Conservation (phyloP, 176 grass and related monocot species). For the Puccinellia tenuiflora region DNA sequence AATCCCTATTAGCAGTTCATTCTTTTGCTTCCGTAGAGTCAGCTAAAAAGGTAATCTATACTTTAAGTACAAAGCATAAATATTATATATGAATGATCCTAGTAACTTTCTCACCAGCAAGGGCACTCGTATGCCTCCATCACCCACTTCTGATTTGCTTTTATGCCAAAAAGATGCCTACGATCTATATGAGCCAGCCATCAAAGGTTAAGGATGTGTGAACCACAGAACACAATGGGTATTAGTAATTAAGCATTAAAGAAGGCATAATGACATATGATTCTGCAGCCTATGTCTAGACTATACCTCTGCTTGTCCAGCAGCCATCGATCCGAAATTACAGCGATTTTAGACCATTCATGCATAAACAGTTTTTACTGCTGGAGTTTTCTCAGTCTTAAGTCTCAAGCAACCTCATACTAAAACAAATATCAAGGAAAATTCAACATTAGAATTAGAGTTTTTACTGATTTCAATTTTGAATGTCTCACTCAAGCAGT, state of each 20-base stretch:
- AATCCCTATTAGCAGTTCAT: not conserved
- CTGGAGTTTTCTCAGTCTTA: slow-evolving; percentile 5
- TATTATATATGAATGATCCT: slow-evolving; percentile 7
- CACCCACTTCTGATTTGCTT: slow-evolving; percentile 8
- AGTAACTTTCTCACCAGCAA: not conserved
- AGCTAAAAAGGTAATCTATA: slow-evolving; percentile 12
- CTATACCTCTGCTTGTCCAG: not conserved
- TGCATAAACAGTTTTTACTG: slow-evolving; percentile 5
- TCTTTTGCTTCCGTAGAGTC: slow-evolving; percentile 9
- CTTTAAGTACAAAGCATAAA: slow-evolving; percentile 13
- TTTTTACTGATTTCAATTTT: slow-evolving; percentile 16
- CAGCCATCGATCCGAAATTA: not conserved
- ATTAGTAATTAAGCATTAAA: slow-evolving; percentile 21
- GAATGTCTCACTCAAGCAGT: slow-evolving; percentile 29
- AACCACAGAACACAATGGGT: slow-evolving; percentile 1
- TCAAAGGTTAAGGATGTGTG: slow-evolving; percentile 4
- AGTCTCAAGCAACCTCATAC: not conserved
- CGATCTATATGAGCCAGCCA: not conserved
- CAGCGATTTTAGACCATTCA: not conserved
- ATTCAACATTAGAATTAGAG: not conserved
- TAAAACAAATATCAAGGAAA: not conserved
- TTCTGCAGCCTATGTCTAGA: not conserved
- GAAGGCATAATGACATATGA: not conserved
- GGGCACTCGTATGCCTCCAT: not conserved
- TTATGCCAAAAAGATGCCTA: slow-evolving; percentile 2